phyloP scores from a whole-genome alignment of 768 basidiomycete species.

The Xerocomellus amylosporus region DNA sequence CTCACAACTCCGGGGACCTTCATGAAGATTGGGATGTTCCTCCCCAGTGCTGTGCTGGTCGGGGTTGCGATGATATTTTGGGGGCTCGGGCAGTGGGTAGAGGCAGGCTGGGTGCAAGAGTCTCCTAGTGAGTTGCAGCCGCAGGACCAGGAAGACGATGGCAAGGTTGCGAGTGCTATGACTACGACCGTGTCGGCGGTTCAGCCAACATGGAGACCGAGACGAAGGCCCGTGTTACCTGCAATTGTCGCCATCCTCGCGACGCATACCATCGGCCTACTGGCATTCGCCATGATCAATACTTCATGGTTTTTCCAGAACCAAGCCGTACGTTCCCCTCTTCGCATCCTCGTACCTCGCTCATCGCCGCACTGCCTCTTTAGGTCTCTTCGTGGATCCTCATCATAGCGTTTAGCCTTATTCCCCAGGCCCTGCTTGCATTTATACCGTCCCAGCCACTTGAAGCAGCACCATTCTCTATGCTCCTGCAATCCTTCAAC shows the following conservation, averaged over 20 bases:
- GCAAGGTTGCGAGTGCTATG: conserved; percentile 6
- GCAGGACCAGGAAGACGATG: conserved; percentile 5
- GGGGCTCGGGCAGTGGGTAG: conserved; percentile 73
- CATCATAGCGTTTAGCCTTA: conserved; percentile 27
- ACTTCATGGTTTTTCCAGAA: conserved; percentile 44
- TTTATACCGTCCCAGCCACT: conserved; percentile 23
- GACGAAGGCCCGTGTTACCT: conserved; percentile 53
- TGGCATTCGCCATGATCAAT: conserved; percentile 49
- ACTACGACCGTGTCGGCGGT: neutral
- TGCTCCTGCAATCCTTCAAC: conserved; percentile 67
- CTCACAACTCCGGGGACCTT: conserved; percentile 54
- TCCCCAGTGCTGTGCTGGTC: conserved; percentile 83
- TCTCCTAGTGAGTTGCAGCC: neutral
- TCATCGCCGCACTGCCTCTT: conserved; percentile 22
- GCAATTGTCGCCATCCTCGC: conserved; percentile 50
- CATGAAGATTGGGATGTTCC: conserved; percentile 86
- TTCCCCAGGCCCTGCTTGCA: conserved; percentile 36
- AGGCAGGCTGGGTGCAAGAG: conserved; percentile 52
- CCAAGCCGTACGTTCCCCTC: conserved; percentile 37
- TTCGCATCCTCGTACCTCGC: neutral
- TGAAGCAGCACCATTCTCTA: conserved; percentile 39
- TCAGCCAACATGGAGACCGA: conserved; percentile 15
- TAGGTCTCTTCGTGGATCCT: conserved; percentile 30
- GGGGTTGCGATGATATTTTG: conserved; percentile 83
- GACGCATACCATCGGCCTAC: conserved; percentile 55